A percentile compares a stretch with the other conserved stretches of the same genome.
Conservation (phyloP, 2,329 filamentous ascomycete species). For the Elsinoe ampelina region DNA sequence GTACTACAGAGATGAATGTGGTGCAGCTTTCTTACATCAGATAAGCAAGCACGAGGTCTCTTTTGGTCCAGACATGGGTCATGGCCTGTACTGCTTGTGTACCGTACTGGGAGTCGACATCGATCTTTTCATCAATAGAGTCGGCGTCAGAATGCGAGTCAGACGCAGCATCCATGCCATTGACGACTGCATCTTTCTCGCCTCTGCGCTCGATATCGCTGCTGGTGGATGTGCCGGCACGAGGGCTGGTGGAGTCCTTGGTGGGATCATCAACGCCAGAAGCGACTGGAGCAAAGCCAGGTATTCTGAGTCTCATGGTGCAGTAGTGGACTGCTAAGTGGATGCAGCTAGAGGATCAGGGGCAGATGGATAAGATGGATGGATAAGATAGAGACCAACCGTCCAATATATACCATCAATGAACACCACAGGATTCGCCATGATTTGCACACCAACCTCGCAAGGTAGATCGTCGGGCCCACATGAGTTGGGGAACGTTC, state of each 20-base stretch:
- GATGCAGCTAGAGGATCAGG: too few relatives aligned
- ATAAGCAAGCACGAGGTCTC: slow-evolving; percentile 30
- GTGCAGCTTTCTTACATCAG: slow-evolving; percentile 25
- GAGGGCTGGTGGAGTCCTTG: background rate
- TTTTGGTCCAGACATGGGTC: slow-evolving; percentile 32
- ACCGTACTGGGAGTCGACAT: slow-evolving; percentile 29
- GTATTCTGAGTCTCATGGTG: slow-evolving; percentile 14
- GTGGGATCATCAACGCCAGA: background rate
- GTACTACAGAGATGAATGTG: background rate
- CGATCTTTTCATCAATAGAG: slow-evolving; percentile 12
- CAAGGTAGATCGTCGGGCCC: background rate
- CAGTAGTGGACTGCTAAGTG: background rate
- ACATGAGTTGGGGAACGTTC: background rate
- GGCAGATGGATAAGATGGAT: slow-evolving; percentile 3
- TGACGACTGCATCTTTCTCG: slow-evolving; percentile 8
- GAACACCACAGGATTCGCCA: background rate
- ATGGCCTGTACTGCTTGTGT: slow-evolving; percentile 33
- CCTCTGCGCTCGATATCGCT: slow-evolving; percentile 13
- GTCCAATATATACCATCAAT: background rate
- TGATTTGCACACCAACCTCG: background rate
- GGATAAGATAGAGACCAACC: slow-evolving; percentile 1
- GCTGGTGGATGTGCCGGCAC: background rate
- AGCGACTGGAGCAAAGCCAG: background rate
- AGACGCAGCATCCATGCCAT: background rate
- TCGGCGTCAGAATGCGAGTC: background rate